phyloP scores from a whole-genome alignment of 164 flowering plant genomes.

The Magnolia sinica region DNA sequence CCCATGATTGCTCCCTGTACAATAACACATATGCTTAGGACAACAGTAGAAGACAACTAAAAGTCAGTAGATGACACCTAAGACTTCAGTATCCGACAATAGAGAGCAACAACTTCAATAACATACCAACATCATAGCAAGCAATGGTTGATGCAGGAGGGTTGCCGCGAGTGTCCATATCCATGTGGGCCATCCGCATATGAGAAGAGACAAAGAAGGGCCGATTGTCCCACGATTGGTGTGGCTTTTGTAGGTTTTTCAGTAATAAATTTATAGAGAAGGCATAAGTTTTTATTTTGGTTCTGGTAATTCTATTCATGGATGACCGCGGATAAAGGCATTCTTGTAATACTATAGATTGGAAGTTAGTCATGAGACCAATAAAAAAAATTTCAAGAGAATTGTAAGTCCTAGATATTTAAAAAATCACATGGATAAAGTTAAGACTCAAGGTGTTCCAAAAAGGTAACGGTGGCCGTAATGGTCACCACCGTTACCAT shows the following conservation, averaged over 20 bases:
- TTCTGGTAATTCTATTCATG: background rate
- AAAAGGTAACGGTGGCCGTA: no score
- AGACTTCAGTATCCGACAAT: no score
- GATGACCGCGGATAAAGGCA: background rate
- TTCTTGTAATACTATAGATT: background rate
- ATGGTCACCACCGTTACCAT: no score
- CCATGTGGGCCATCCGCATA: background rate
- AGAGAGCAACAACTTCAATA: no score
- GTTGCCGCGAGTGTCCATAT: background rate
- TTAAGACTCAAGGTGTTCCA: no score
- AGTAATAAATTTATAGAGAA: background rate
- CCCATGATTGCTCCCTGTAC: conserved; percentile 96
- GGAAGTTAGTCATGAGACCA: no score
- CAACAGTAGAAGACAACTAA: background rate
- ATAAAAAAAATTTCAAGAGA: no score
- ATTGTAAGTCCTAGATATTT: no score
- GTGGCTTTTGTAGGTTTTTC: background rate
- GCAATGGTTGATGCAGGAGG: background rate
- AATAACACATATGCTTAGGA: background rate
- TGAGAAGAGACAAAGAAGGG: background rate
- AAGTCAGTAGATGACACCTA: background rate
- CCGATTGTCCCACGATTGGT: no score
- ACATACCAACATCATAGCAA: background rate
- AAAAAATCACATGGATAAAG: no score
- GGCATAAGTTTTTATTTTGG: background rate